phyloP scores from a whole-genome alignment of 2,329 filamentous ascomycete genomes.

The Cercospora brassicicola region DNA sequence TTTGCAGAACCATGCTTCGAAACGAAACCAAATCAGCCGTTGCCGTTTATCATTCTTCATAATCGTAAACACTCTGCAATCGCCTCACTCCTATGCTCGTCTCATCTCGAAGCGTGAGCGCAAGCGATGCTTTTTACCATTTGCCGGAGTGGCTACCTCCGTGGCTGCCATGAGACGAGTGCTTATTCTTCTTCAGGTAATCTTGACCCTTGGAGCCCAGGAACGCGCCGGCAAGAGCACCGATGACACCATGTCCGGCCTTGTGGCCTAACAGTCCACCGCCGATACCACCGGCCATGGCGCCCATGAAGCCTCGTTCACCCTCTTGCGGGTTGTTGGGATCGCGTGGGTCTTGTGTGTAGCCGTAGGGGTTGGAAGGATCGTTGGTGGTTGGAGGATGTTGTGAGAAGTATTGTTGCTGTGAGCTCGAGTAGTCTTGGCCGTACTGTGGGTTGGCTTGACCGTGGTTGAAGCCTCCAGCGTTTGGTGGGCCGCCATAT shows the following conservation, averaged over 20 bases:
- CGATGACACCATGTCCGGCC: constrained; percentile 57
- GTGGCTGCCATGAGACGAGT: background rate
- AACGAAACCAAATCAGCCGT: background rate
- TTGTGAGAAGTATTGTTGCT: constrained; percentile 26
- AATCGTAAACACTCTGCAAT: background rate
- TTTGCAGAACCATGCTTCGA: background rate
- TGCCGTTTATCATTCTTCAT: background rate
- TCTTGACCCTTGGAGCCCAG: constrained; percentile 53
- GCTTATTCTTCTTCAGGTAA: constrained; percentile 48
- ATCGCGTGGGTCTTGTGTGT: constrained; percentile 36
- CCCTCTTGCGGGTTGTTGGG: constrained; percentile 52
- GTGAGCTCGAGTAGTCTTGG: constrained; percentile 19
- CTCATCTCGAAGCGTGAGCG: background rate
- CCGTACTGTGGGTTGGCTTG: constrained; percentile 31
- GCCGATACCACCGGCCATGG: constrained; percentile 57
- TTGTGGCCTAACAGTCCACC: constrained; percentile 59
- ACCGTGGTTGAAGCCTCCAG: constrained; percentile 33
- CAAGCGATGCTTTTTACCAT: background rate
- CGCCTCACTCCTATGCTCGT: background rate
- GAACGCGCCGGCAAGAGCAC: constrained; percentile 58
- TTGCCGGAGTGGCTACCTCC: background rate
- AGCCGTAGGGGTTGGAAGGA: constrained; percentile 42
- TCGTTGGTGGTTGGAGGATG: constrained; percentile 36
- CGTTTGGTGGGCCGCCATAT: constrained; percentile 29
- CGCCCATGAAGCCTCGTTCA: constrained; percentile 59